Conservation (phyloP, 78 protist species). For the Tieghemostelium lacteum region DNA sequence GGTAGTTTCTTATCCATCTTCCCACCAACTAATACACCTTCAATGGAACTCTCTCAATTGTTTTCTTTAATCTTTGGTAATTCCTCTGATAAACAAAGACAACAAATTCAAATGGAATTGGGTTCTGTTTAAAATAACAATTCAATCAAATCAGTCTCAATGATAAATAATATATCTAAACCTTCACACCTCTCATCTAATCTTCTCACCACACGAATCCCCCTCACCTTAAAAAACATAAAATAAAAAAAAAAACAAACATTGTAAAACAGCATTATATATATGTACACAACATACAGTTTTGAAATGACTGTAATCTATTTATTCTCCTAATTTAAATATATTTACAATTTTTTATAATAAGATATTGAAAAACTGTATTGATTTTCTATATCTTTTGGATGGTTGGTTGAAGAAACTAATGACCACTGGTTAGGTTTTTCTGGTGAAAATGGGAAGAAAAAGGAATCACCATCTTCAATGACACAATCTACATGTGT, state of each 20-base stretch:
- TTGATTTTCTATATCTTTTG: neutral
- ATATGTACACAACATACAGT: too few relatives aligned
- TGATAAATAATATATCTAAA: too few relatives aligned
- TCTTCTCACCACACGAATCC: too few relatives aligned
- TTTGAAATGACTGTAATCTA: too few relatives aligned
- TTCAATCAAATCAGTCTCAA: too few relatives aligned
- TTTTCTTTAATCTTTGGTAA: conserved; percentile 15
- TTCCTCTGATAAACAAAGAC: conserved; percentile 53
- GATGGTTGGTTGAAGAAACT: too few relatives aligned
- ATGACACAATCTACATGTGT: neutral
- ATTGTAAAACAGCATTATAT: too few relatives aligned
- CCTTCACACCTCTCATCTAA: too few relatives aligned
- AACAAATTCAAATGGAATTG: conserved; percentile 17
- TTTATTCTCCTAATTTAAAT: too few relatives aligned
- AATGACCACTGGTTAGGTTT: neutral
- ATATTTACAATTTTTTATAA: too few relatives aligned
- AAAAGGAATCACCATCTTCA: conserved; percentile 9
- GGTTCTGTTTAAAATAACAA: neutral
- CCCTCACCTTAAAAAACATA: too few relatives aligned
- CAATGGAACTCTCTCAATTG: conserved; percentile 1
- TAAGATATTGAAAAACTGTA: neutral
- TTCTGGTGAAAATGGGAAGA: neutral
- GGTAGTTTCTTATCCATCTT: conserved; percentile 40
- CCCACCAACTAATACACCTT: conserved; percentile 41
- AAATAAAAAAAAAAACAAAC: too few relatives aligned